Conservation (phyloP, 2,329 filamentous ascomycete species). For the Chaetomium olivaceum region DNA sequence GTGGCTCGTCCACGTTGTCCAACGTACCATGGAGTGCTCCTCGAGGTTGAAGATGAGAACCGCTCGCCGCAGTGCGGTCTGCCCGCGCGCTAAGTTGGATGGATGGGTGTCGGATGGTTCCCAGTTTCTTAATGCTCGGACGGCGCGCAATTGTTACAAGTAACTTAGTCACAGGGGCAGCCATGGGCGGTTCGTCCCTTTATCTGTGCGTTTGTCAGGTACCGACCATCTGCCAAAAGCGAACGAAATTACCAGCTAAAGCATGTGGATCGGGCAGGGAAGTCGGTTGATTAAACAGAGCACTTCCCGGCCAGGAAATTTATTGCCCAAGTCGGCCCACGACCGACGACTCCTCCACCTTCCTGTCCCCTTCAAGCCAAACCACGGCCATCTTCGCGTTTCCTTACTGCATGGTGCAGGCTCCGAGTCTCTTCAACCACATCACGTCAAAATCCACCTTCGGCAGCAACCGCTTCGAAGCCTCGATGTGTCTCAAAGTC, state of each 20-base stretch:
- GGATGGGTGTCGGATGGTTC: not conserved
- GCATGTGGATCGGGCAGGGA: constrained; percentile 30
- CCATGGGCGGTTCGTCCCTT: constrained; percentile 5
- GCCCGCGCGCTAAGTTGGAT: not conserved
- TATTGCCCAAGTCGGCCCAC: constrained; percentile 20
- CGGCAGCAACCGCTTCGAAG: constrained; percentile 21
- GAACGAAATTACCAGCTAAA: constrained; percentile 28
- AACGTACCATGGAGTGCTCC: not conserved
- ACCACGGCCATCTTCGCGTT: constrained; percentile 30
- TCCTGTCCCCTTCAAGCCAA: constrained; percentile 19
- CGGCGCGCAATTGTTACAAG: constrained; percentile 18
- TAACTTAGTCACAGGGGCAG: constrained; percentile 18
- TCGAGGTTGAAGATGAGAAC: not conserved
- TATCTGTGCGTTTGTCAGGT: constrained; percentile 22
- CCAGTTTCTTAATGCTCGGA: not conserved
- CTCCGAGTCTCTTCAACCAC: constrained; percentile 24
- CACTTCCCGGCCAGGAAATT: constrained; percentile 27
- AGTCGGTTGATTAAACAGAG: constrained; percentile 31
- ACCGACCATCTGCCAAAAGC: constrained; percentile 31
- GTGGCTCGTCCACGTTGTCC: constrained; percentile 19
- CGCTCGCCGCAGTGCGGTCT: not conserved
- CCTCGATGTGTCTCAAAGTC: constrained; percentile 29
- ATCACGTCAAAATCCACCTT: constrained; percentile 17
- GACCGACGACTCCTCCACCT: constrained; percentile 25
- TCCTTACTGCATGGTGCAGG: constrained; percentile 30